phyloP scores from a whole-genome alignment of 1,284 basidiomycete genomes.

The Malassezia equina region DNA sequence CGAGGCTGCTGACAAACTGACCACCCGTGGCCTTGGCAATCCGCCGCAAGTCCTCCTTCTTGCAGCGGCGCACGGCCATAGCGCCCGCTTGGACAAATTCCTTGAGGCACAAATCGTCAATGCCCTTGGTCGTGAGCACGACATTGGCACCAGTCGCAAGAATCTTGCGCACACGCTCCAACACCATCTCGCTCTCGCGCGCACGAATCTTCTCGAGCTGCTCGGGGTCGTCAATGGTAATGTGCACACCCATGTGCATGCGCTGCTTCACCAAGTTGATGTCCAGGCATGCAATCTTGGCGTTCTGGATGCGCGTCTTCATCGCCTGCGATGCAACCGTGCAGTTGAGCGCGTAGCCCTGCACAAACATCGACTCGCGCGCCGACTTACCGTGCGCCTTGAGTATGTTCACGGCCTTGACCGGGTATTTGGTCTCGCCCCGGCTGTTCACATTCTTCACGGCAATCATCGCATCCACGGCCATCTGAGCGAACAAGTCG shows the following conservation, averaged over 20 bases:
- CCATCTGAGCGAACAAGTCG: constrained; percentile 94
- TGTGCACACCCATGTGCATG: constrained; percentile 96
- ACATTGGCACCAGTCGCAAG: constrained; percentile 93
- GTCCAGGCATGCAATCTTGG: constrained; percentile 96
- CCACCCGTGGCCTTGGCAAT: constrained; percentile 97
- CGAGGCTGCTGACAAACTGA: constrained; percentile 79
- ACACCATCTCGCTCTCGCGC: constrained; percentile 89
- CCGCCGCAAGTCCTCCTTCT: constrained; percentile 90
- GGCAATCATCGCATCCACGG: constrained; percentile 95
- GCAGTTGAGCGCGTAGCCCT: constrained; percentile 96
- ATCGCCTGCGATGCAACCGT: constrained; percentile 98
- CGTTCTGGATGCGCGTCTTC: constrained; percentile 85
- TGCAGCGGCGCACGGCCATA: constrained; percentile 93
- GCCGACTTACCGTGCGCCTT: constrained; percentile 97
- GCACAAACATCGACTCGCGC: constrained; percentile 85
- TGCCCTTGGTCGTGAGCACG: constrained; percentile 93
- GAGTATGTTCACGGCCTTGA: constrained; percentile 98
- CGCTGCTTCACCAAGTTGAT: constrained; percentile 95
- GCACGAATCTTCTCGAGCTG: constrained; percentile 91
- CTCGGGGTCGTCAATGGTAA: constrained; percentile 91
- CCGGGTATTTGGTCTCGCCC: constrained; percentile 96
- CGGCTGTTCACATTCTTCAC: constrained; percentile 89
- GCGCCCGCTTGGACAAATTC: constrained; percentile 99
- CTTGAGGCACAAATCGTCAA: constrained; percentile 94
- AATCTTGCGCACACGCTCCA: constrained; percentile 93